A percentile compares a stretch with the other conserved stretches of the same genome.
Evolutionary conservation across 2,329 filamentous ascomycete genomes (phyloP).

Genomic region (Pseudogymnoascus pannorum): DNA sequence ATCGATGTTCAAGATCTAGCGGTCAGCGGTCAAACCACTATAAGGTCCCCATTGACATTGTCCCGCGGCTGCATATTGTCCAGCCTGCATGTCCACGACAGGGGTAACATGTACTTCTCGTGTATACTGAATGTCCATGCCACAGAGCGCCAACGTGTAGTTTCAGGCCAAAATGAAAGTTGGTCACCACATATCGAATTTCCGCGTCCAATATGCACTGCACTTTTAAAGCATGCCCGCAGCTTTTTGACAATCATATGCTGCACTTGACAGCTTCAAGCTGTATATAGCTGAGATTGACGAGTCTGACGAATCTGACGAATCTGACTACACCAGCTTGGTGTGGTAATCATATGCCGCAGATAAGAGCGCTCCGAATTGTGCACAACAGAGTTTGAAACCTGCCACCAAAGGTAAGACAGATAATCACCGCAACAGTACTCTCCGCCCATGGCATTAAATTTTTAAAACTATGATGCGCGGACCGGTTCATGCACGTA

Average conservation of each 20-base stretch:
- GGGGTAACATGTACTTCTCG: neutral
- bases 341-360: neutral
- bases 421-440: neutral
- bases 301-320: too few relatives aligned
- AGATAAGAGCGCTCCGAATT: too few relatives aligned
- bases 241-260: neutral
- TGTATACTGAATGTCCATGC: neutral
- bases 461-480: neutral
- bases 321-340: too few relatives aligned
- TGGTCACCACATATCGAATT: neutral
- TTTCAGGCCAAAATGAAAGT: slow-evolving; percentile 5
- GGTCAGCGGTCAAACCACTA: slow-evolving; percentile 5
- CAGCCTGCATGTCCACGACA: neutral
- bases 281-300: neutral
- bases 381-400: neutral
- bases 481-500: slow-evolving; percentile 4
- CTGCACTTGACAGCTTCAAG: neutral
- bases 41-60: slow-evolving; percentile 1
- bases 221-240: neutral
- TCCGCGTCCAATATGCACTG: too few relatives aligned
- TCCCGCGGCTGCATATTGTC: neutral
- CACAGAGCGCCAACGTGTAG: neutral
- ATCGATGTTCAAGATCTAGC: neutral
- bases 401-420: neutral
- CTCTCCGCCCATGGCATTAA: neutral